Percentiles rank a stretch among this genome's conserved stretches.
These are phyloP conservation scores for Ensete glaucum DNA, from an alignment of 176 grass and related monocot genomes.

Conservation along the genomic window DNA sequence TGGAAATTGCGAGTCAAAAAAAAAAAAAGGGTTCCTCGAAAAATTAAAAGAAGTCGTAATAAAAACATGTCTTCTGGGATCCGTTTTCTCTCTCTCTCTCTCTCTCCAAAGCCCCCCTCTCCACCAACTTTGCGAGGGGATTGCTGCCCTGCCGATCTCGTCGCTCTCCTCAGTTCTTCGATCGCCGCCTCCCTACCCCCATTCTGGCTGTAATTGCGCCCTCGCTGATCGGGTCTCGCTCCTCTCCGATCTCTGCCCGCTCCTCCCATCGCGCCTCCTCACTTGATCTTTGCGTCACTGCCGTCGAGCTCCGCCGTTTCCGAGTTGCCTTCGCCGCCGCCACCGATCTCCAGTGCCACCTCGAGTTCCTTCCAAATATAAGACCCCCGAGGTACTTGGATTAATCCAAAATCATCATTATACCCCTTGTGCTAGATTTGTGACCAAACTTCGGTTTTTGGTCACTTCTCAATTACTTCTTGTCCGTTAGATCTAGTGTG, in stretches of 20 bases:
- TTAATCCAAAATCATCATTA: too few relatives aligned
- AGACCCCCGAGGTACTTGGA: neutral
- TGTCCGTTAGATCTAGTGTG: neutral
- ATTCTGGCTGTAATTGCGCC: neutral
- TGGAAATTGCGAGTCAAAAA: too few relatives aligned
- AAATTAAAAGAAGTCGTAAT: too few relatives aligned
- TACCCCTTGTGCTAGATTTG: neutral
- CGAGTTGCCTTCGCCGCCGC: neutral
- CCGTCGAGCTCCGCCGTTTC: neutral
- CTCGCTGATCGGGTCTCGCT: neutral
- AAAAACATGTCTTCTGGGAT: too few relatives aligned
- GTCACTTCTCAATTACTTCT: neutral
- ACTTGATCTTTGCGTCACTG: neutral
- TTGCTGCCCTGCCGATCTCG: neutral
- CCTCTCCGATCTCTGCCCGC: neutral
- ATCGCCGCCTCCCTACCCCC: neutral
- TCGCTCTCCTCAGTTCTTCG: neutral
- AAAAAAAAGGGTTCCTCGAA: too few relatives aligned
- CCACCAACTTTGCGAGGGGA: too few relatives aligned
- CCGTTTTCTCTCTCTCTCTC: too few relatives aligned
- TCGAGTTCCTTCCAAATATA: neutral
- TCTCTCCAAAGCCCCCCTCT: too few relatives aligned
- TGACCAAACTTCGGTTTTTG: neutral
- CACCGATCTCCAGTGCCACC: neutral
- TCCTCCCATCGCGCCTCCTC: neutral